Conservation (phyloP, 306 rosid genomes). For the Echinosophora koreensis region DNA sequence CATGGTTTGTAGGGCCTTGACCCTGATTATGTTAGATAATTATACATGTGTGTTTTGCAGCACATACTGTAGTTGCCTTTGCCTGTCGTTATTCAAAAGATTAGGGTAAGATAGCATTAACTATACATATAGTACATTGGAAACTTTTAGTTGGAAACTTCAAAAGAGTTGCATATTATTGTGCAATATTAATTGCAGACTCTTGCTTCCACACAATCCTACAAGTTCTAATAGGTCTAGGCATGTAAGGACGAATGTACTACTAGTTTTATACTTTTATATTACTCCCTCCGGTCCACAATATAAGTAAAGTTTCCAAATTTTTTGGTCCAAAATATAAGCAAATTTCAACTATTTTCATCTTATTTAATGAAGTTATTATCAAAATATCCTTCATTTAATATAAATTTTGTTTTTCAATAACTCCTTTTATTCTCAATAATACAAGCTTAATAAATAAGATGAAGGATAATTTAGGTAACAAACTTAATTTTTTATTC, state of each 20-base stretch:
- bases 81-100: slow-evolving; percentile 36
- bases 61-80: slow-evolving; percentile 6
- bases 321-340: too few relatives aligned
- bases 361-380: too few relatives aligned
- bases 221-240: slow-evolving; percentile 5
- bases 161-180: slow-evolving; percentile 31
- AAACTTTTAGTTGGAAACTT: slow-evolving; percentile 48
- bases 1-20: neutral
- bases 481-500: too few relatives aligned
- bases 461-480: too few relatives aligned
- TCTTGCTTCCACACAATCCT: slow-evolving; percentile 22
- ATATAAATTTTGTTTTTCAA: too few relatives aligned
- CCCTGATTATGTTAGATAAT: slow-evolving; percentile 14
- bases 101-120: slow-evolving; percentile 43
- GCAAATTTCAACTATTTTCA: too few relatives aligned
- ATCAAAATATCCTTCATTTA: too few relatives aligned
- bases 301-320: too few relatives aligned
- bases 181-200: slow-evolving; percentile 36
- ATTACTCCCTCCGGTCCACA: too few relatives aligned
- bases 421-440: too few relatives aligned
- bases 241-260: slow-evolving; percentile 37
- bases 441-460: too few relatives aligned
- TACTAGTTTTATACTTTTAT: neutral
- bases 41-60: slow-evolving; percentile 21
- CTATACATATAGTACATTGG: slow-evolving; percentile 22